Conservation (phyloP, 2,329 filamentous ascomycete genomes). For the Macrophomina tecta region DNA sequence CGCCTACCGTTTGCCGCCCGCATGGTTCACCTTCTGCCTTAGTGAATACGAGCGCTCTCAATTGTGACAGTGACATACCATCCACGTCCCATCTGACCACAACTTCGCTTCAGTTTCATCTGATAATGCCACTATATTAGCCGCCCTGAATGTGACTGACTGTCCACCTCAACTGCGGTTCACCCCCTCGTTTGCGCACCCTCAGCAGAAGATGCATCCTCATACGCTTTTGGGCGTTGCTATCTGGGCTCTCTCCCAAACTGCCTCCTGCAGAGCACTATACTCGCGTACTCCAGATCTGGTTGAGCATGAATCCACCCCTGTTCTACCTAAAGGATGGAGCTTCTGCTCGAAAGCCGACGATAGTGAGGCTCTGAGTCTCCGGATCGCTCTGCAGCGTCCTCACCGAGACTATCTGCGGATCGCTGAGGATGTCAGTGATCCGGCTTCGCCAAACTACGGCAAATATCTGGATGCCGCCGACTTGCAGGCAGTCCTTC, state of each 20-base stretch:
- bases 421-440: slow-evolving; percentile 27
- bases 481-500: slow-evolving; percentile 47
- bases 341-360: neutral
- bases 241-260: slow-evolving; percentile 6
- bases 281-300: neutral
- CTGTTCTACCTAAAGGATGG: slow-evolving; percentile 5
- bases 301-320: slow-evolving; percentile 10
- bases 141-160: neutral
- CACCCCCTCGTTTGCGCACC: neutral
- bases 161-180: neutral
- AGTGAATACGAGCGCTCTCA: slow-evolving; percentile 2
- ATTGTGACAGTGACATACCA: slow-evolving; percentile 1
- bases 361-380: slow-evolving; percentile 11
- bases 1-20: neutral
- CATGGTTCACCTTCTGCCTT: slow-evolving; percentile 2
- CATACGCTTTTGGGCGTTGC: neutral
- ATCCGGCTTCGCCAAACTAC: slow-evolving; percentile 50
- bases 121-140: slow-evolving; percentile 10
- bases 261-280: neutral
- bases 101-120: neutral
- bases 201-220: neutral
- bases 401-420: slow-evolving; percentile 26
- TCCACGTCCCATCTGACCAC: neutral
- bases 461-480: slow-evolving; percentile 51
- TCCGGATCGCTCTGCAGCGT: slow-evolving; percentile 26